phyloP scores from a whole-genome alignment of 2,329 filamentous ascomycete genomes.

The Fusarium denticulatum region DNA sequence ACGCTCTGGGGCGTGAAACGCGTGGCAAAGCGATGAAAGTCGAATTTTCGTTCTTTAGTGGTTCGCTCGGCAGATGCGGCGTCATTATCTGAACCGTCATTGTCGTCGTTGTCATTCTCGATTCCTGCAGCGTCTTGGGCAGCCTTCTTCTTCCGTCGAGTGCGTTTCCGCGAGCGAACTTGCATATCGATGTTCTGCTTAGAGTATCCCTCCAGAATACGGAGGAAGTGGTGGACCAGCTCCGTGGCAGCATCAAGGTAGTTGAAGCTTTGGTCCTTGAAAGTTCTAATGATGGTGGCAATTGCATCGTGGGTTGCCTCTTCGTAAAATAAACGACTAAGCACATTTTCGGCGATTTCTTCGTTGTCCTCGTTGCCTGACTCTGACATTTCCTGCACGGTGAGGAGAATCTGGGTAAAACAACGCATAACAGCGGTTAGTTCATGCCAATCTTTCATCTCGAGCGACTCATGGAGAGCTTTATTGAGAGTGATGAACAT shows the following conservation, averaged over 20 bases:
- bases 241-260: conserved; percentile 94
- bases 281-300: conserved; percentile 81
- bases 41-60: conserved; percentile 88
- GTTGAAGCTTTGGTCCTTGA: conserved; percentile 92
- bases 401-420: conserved; percentile 92
- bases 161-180: conserved; percentile 81
- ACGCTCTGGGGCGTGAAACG: conserved; percentile 87
- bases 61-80: conserved; percentile 74
- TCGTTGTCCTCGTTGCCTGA: conserved; percentile 91
- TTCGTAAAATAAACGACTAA: conserved; percentile 98
- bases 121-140: conserved; percentile 53
- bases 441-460: conserved; percentile 88
- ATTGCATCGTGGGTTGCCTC: conserved; percentile 92
- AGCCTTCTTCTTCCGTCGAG: conserved; percentile 77
- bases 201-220: conserved; percentile 90
- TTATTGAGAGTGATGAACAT: conserved; percentile 91
- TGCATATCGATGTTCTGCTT: conserved; percentile 96
- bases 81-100: conserved; percentile 78
- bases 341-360: conserved; percentile 97
- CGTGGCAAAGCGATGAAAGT: conserved; percentile 84
- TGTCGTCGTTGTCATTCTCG: conserved; percentile 65
- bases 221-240: conserved; percentile 88
- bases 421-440: conserved; percentile 90
- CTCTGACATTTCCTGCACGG: conserved; percentile 90
- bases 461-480: conserved; percentile 80